Percentiles rank a stretch among this genome's conserved stretches.
Conservation (phyloP, 805 yeast species). For the Debaryomyces tyrocola region DNA sequence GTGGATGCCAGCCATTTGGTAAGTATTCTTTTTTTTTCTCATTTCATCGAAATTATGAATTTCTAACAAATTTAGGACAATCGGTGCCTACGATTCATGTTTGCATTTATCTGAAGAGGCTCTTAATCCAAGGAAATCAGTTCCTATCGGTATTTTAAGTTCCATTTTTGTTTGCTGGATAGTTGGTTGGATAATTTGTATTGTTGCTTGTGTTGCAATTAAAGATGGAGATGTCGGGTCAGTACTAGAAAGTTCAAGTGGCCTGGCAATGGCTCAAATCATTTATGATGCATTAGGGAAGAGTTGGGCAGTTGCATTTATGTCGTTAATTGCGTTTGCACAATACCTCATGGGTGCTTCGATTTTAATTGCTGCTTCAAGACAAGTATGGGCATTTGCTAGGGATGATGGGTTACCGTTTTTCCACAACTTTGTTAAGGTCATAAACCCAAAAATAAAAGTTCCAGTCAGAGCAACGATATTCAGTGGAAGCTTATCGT, state of each 20-base stretch:
- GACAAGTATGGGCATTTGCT: conserved; percentile 33
- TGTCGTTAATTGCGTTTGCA: conserved; percentile 26
- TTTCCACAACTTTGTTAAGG: conserved; percentile 14
- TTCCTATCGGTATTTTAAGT: conserved; percentile 31
- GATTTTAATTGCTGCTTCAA: conserved; percentile 24
- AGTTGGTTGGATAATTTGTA: conserved; percentile 23
- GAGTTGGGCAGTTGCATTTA: conserved; percentile 29
- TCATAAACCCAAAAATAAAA: conserved; percentile 22
- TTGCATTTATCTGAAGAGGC: conserved; percentile 34
- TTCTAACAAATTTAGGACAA: conserved; percentile 12
- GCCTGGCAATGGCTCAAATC: conserved; percentile 32
- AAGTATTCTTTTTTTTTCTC: neutral
- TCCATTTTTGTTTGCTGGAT: conserved; percentile 26
- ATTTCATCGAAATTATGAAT: neutral
- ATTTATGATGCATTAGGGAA: conserved; percentile 30
- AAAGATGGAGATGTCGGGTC: conserved; percentile 21
- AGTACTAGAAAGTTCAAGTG: conserved; percentile 19
- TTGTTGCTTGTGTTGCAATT: conserved; percentile 23
- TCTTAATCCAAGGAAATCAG: conserved; percentile 22
- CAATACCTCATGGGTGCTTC: conserved; percentile 35
- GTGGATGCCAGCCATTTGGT: conserved; percentile 28
- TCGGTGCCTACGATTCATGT: conserved; percentile 35
- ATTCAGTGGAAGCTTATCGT: conserved; percentile 34
- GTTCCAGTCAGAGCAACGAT: conserved; percentile 29
- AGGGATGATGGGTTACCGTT: conserved; percentile 33